These are phyloP conservation scores for Nannizziopsis barbatae DNA, from an alignment of 2,329 filamentous ascomycete species.

Conservation along the genomic window DNA sequence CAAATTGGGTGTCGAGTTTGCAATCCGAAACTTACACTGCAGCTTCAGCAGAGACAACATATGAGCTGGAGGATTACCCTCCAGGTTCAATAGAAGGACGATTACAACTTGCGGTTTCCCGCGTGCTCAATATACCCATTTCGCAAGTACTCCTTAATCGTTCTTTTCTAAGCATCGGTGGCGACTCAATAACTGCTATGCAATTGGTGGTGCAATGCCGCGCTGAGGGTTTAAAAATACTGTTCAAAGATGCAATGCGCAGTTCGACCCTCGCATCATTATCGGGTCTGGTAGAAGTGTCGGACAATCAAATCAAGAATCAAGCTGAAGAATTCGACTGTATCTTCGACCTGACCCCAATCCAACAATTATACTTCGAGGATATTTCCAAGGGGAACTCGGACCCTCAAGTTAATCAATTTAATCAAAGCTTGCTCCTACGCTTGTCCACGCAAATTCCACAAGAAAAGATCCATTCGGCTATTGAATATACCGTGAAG, in stretches of 20 bases:
- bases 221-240: background rate
- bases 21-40: slow-evolving; percentile 2
- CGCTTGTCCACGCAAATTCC: slow-evolving; percentile 22
- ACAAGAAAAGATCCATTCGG: slow-evolving; percentile 19
- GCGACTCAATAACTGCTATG: slow-evolving; percentile 12
- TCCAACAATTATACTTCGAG: slow-evolving; percentile 31
- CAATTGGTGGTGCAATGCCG: slow-evolving; percentile 1
- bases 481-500: slow-evolving; percentile 24
- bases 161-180: slow-evolving; percentile 10
- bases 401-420: slow-evolving; percentile 20
- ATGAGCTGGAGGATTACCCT: slow-evolving; percentile 32
- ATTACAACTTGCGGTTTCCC: background rate
- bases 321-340: slow-evolving; percentile 20
- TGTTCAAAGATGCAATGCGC: background rate
- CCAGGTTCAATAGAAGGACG: slow-evolving; percentile 24
- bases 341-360: slow-evolving; percentile 28
- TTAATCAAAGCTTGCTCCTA: slow-evolving; percentile 31
- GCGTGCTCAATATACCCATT: background rate
- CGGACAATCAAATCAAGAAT: no score
- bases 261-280: slow-evolving; percentile 12
- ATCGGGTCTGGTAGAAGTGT: no score
- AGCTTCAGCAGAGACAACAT: slow-evolving; percentile 15
- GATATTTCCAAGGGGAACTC: slow-evolving; percentile 23
- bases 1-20: slow-evolving; percentile 10
- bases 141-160: slow-evolving; percentile 1